Conservation (phyloP, 2,329 filamentous ascomycete species). For the Colletotrichum lentis region DNA sequence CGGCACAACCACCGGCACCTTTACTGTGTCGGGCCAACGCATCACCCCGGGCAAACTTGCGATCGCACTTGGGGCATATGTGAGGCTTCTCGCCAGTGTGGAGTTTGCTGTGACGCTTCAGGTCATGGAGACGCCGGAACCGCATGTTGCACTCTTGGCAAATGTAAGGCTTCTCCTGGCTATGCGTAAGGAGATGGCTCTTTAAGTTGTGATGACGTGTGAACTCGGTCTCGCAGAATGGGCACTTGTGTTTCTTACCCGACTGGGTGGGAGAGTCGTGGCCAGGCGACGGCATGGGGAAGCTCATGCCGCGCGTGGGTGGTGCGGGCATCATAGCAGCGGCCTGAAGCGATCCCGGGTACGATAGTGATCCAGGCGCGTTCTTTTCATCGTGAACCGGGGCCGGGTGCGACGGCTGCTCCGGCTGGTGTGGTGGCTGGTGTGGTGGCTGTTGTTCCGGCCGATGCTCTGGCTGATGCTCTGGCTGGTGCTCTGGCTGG, state of each 20-base stretch:
- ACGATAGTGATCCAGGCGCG: conserved; percentile 61
- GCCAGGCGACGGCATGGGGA: conserved; percentile 60
- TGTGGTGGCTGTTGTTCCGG: neutral
- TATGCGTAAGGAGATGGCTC: conserved; percentile 95
- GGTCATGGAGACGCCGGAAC: conserved; percentile 90
- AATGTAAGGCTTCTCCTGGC: conserved; percentile 96
- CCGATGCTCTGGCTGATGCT: too few relatives aligned
- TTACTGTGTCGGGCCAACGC: conserved; percentile 94
- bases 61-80: conserved; percentile 91
- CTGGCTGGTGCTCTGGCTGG: neutral
- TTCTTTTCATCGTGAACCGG: conserved; percentile 61
- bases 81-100: conserved; percentile 97
- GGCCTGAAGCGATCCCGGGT: conserved; percentile 61
- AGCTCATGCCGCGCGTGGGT: conserved; percentile 62
- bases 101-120: conserved; percentile 95
- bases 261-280: conserved; percentile 62
- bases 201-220: conserved; percentile 98
- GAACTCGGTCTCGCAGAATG: conserved; percentile 95
- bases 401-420: conserved; percentile 52
- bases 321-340: conserved; percentile 55
- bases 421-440: conserved; percentile 51
- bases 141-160: conserved; percentile 93
- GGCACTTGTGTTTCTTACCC: conserved; percentile 93
- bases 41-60: conserved; percentile 94
- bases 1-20: conserved; percentile 93